Conservation (phyloP, 1,139 yeast genomes). For the Hemisphaericaspora subhashii region DNA sequence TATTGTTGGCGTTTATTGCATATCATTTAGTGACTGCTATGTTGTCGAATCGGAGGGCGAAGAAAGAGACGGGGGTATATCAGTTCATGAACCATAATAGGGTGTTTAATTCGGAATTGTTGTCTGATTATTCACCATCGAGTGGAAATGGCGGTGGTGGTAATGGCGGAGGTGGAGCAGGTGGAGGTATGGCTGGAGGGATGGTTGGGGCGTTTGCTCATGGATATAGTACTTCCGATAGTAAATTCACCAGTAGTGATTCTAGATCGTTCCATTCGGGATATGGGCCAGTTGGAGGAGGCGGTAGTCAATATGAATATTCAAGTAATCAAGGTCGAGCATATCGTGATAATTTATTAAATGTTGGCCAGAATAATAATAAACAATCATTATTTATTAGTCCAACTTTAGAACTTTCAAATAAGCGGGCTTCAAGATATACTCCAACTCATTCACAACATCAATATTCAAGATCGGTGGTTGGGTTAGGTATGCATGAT, state of each 20-base stretch:
- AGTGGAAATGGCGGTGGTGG: neutral
- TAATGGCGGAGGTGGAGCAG: neutral
- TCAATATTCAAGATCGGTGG: conserved; percentile 6
- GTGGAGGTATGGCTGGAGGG: neutral
- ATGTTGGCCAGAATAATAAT: conserved; percentile 20
- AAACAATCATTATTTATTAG: conserved; percentile 30
- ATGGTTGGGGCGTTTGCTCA: neutral
- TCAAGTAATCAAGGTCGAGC: conserved; percentile 9
- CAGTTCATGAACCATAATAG: neutral
- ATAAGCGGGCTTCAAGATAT: neutral
- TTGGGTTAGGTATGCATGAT: neutral
- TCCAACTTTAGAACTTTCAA: conserved; percentile 25
- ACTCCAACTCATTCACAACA: conserved; percentile 7
- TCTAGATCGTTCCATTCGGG: neutral
- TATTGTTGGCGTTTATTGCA: conserved; percentile 22
- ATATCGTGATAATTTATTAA: conserved; percentile 8
- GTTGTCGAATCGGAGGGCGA: conserved; percentile 30
- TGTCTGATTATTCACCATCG: conserved; percentile 3
- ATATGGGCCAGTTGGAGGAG: neutral
- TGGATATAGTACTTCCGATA: neutral
- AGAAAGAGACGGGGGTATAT: conserved; percentile 38
- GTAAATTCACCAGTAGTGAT: neutral
- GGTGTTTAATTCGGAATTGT: conserved; percentile 3
- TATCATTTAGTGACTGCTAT: conserved; percentile 27
- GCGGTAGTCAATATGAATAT: neutral